A percentile compares a stretch with the other conserved stretches of the same genome.
These are phyloP conservation scores for Massarina eburnea DNA, from an alignment of 2,329 filamentous ascomycete genomes.

Conservation along the genomic window DNA sequence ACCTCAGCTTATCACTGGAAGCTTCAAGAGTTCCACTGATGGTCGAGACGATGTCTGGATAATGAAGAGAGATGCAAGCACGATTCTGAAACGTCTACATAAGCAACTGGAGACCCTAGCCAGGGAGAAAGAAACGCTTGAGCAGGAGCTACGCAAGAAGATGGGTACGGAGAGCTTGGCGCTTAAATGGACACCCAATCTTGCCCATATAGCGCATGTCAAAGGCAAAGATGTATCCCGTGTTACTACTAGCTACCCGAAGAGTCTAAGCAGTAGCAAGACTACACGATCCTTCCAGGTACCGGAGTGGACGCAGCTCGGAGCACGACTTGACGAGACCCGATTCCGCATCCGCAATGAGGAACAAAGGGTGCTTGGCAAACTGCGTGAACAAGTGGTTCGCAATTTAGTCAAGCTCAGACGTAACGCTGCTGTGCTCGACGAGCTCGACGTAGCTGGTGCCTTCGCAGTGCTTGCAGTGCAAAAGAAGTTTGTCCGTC, in stretches of 20 bases:
- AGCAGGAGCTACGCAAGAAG: conserved; percentile 61
- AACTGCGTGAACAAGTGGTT: conserved; percentile 75
- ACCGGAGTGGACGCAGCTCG: conserved; percentile 80
- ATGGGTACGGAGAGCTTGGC: conserved; percentile 60
- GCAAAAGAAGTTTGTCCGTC: conserved; percentile 73
- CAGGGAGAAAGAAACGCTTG: conserved; percentile 62
- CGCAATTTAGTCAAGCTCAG: conserved; percentile 81
- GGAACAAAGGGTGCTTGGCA: conserved; percentile 77
- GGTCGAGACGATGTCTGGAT: conserved; percentile 60
- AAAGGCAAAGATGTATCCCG: conserved; percentile 69
- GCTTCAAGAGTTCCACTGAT: conserved; percentile 38
- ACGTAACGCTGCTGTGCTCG: conserved; percentile 85
- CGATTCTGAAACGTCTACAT: conserved; percentile 68
- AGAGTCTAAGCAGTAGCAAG: conserved; percentile 74
- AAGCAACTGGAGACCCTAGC: conserved; percentile 62
- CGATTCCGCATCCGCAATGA: conserved; percentile 79
- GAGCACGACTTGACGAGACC: conserved; percentile 74
- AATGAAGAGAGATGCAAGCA: conserved; percentile 67
- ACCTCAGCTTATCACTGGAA: conserved; percentile 31
- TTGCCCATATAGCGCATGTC: conserved; percentile 89
- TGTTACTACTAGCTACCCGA: conserved; percentile 42
- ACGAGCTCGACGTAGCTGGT: conserved; percentile 88
- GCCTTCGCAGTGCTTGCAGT: conserved; percentile 79
- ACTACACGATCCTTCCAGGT: conserved; percentile 83
- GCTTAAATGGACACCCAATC: conserved; percentile 80